phyloP scores from a whole-genome alignment of 371 early-diverging fungal species.

The Rhizopus stolonifer region DNA sequence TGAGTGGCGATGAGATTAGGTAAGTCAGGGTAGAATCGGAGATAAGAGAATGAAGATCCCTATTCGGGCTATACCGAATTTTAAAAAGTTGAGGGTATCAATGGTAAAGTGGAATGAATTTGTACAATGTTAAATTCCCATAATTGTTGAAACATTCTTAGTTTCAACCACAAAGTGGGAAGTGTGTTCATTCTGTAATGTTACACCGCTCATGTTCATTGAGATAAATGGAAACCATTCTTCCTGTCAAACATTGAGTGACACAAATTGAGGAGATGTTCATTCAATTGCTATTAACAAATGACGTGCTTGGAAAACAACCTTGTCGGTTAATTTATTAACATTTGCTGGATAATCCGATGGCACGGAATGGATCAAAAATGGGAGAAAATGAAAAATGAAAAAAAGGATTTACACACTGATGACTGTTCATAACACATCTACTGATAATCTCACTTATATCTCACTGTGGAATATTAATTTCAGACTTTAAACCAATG shows the following conservation, averaged over 20 bases:
- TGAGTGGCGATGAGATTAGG: not conserved
- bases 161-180: constrained; percentile 23
- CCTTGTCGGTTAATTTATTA: constrained; percentile 9
- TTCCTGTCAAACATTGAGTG: constrained; percentile 23
- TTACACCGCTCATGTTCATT: constrained; percentile 4
- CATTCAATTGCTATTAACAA: not conserved
- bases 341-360: too few species aligned
- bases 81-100: not conserved
- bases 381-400: not conserved
- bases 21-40: not conserved
- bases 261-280: not conserved
- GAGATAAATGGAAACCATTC: not conserved
- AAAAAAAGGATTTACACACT: not conserved
- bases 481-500: not conserved
- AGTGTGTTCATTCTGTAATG: constrained; percentile 2
- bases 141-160: constrained; percentile 18
- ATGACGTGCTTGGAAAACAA: constrained; percentile 19
- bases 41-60: not conserved
- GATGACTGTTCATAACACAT: too few species aligned
- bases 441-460: too few species aligned
- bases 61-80: constrained; percentile 6
- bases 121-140: constrained; percentile 22
- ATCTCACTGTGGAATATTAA: too few species aligned
- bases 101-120: constrained; percentile 12
- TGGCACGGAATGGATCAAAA: too few species aligned